These are phyloP conservation scores for Capronia americana DNA, from an alignment of 2,329 filamentous ascomycete species.

Conservation along the genomic window DNA sequence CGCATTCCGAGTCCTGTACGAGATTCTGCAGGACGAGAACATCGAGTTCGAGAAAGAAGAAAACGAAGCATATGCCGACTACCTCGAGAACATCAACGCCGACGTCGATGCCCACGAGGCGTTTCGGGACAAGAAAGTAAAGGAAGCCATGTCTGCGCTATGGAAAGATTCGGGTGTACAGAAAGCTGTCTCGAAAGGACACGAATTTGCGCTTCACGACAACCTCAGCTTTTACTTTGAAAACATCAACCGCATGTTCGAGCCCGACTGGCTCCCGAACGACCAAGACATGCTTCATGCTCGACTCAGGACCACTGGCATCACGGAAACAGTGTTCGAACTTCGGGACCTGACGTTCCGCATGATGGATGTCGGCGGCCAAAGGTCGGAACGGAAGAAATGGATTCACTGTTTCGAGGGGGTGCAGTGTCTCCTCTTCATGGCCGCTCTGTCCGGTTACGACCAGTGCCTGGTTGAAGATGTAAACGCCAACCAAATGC, in stretches of 20 bases:
- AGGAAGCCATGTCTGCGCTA: slow-evolving; percentile 76
- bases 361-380: slow-evolving; percentile 95
- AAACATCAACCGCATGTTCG: slow-evolving; percentile 76
- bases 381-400: slow-evolving; percentile 92
- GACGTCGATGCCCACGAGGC: slow-evolving; percentile 83
- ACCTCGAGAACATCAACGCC: slow-evolving; percentile 74
- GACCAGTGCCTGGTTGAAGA: slow-evolving; percentile 96
- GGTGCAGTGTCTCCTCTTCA: slow-evolving; percentile 87
- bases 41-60: slow-evolving; percentile 79
- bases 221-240: slow-evolving; percentile 91
- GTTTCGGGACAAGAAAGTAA: slow-evolving; percentile 70
- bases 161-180: slow-evolving; percentile 87
- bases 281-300: slow-evolving; percentile 95
- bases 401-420: slow-evolving; percentile 98
- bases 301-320: slow-evolving; percentile 88
- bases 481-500: slow-evolving; percentile 94
- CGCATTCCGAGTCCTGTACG: slow-evolving; percentile 86
- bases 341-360: slow-evolving; percentile 90
- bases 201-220: slow-evolving; percentile 95
- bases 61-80: slow-evolving; percentile 80
- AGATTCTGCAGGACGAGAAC: slow-evolving; percentile 85
- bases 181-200: slow-evolving; percentile 86
- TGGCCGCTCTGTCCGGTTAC: slow-evolving; percentile 94
- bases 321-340: slow-evolving; percentile 94
- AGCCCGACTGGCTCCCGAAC: slow-evolving; percentile 80